A percentile compares a stretch with the other conserved stretches of the same genome.
phyloP scores from a whole-genome alignment of 345 rosid species.

The Arabidopsis arenosa region DNA sequence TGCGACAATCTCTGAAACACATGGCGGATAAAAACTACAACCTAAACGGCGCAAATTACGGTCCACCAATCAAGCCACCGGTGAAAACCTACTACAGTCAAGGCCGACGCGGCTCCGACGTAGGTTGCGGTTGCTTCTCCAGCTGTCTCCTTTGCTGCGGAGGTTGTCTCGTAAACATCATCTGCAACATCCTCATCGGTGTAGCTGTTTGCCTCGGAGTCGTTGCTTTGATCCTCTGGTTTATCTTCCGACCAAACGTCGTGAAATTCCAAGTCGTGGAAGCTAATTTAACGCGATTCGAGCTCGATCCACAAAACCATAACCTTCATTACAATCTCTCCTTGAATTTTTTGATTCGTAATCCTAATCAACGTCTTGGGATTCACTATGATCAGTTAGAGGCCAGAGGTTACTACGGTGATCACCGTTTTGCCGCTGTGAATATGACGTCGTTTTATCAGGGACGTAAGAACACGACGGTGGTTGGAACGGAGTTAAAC shows the following conservation, averaged over 20 bases:
- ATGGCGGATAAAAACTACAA: conserved; percentile 30
- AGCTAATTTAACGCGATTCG: conserved; percentile 52
- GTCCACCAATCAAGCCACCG: conserved; percentile 55
- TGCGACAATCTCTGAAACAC: background rate
- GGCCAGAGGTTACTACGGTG: conserved; percentile 51
- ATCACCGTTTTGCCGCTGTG: conserved; percentile 40
- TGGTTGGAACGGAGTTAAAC: conserved; percentile 43
- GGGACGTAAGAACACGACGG: conserved; percentile 70
- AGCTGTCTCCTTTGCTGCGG: conserved; percentile 42
- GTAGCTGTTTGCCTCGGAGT: conserved; percentile 47
- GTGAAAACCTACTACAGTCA: conserved; percentile 48
- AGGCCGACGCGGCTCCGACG: conserved; percentile 43
- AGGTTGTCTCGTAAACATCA: conserved; percentile 45
- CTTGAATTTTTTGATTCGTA: conserved; percentile 53
- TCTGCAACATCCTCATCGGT: conserved; percentile 50
- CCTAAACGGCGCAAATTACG: conserved; percentile 60
- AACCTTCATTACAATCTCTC: conserved; percentile 52
- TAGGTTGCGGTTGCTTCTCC: conserved; percentile 29
- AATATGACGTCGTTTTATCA: conserved; percentile 60
- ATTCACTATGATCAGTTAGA: conserved; percentile 57
- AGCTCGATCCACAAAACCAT: conserved; percentile 30
- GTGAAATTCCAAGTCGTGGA: conserved; percentile 52
- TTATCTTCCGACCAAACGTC: conserved; percentile 60
- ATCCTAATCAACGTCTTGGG: conserved; percentile 66
- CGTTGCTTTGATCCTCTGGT: conserved; percentile 58